Base-by-base conservation (phyloP, 164 flowering plant genomes). In the Piper longum region DNA sequence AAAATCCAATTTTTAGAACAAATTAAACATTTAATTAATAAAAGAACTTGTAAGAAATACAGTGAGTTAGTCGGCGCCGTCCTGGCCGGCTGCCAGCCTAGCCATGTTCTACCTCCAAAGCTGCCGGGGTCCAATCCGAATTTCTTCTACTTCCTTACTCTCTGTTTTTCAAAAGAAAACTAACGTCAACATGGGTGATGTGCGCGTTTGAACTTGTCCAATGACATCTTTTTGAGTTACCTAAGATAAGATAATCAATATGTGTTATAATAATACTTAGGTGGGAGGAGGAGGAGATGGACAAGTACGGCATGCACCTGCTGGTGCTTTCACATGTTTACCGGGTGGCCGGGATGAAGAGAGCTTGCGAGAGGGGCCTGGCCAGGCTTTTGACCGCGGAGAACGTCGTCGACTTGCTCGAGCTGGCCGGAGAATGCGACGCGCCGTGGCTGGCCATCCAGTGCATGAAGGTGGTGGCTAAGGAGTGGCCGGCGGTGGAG, bases 321-420 rank as follows among this genome's bases (percentile, higher is more conserved):
- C 80, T 88, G 64, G 90, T 85, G 1, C 69, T 95, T 48, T 85
- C 97, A 0, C 99, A 95, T 68, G 95, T 84, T 41, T 95, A 73
- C 77, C 57, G 64, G 61, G 82, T 88, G 8, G 82, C 88, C 1
- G 73, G 73, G 60, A 75, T 95, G 80, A 95, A 95, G 77, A 83
- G 73, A 69, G 75, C 70, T 64, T 88, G 93, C 75, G 72, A 74
- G 41, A 87, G 68, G 66, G 83, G 65, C 4, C 66, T 95, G 60
- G 76, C 71, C 7, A 68, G 69, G 58, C 71, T 77, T 48, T 65
- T 95, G 71, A 79, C 79, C n/a, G 66, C 63, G 14, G 96, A 85
- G 26, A 87, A 87, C 61, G 95, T 86, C 40, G 84, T 95, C 62
- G 99, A 95, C 63, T 75, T 88, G 60, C 81, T 95, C 11, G 88